phyloP scores from a whole-genome alignment of 169 alveolate species.

The Plasmodium knowlesi region DNA sequence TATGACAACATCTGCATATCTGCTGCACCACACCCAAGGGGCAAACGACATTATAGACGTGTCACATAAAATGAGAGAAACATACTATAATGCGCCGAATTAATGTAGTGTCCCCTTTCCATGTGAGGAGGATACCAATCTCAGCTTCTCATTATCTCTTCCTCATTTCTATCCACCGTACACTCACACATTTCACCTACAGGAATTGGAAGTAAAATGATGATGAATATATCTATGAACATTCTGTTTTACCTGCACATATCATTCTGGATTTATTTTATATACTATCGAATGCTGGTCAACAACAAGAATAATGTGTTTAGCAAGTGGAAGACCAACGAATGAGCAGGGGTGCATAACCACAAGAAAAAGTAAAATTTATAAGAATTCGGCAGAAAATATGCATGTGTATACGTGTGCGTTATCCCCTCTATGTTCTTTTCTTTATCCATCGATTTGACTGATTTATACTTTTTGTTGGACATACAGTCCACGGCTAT shows the following conservation, averaged over 20 bases:
- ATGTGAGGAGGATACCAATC: not conserved
- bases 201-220: slow-evolving; percentile 85
- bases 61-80: not conserved
- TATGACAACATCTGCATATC: not conserved
- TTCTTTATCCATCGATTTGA: not conserved
- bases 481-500: not conserved
- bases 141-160: not conserved
- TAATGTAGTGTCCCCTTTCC: not conserved
- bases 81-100: not conserved
- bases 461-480: not conserved
- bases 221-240: slow-evolving; percentile 80
- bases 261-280: slow-evolving; percentile 81
- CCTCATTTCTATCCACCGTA: not conserved
- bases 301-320: slow-evolving; percentile 85
- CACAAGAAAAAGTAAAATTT: not conserved
- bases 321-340: slow-evolving; percentile 82
- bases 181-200: not conserved
- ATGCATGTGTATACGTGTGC: not conserved
- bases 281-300: slow-evolving; percentile 79
- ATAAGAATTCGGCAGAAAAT: not conserved
- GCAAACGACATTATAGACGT: not conserved
- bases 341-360: slow-evolving; percentile 24
- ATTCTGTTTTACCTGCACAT: slow-evolving; percentile 79
- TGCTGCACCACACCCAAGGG: not conserved
- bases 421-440: not conserved